phyloP scores from a whole-genome alignment of 2,329 filamentous ascomycete genomes.

The Didymella keratinophila region DNA sequence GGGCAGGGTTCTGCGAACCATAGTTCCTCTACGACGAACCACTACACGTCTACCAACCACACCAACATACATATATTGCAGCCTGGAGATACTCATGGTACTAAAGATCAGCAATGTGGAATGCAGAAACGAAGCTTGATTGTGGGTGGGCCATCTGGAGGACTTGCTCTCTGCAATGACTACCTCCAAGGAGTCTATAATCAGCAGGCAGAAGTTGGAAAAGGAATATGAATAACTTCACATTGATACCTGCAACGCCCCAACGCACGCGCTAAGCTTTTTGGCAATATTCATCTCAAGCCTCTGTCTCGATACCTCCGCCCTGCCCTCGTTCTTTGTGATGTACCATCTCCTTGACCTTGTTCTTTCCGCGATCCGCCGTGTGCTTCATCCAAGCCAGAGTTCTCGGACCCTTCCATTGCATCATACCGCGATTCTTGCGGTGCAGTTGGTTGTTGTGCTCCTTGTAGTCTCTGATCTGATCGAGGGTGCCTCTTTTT shows the following conservation, averaged over 20 bases:
- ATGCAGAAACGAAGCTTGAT: neutral
- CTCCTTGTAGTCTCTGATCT: constrained; percentile 62
- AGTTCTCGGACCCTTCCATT: constrained; percentile 69
- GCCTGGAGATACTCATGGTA: neutral
- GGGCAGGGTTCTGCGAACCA: neutral
- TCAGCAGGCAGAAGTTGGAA: neutral
- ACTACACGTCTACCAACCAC: neutral
- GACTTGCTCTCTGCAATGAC: neutral
- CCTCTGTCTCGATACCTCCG: constrained; percentile 74
- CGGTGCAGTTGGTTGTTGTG: constrained; percentile 41
- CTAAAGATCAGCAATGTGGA: neutral
- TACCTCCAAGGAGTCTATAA: neutral
- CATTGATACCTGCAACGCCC: constrained; percentile 1
- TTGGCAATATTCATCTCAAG: constrained; percentile 50
- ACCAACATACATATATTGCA: neutral
- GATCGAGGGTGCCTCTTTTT: constrained; percentile 58
- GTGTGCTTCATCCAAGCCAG: constrained; percentile 68
- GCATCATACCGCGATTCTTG: constrained; percentile 75
- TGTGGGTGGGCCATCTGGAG: neutral
- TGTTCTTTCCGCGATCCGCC: constrained; percentile 59
- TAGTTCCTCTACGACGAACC: neutral
- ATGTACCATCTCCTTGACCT: constrained; percentile 59
- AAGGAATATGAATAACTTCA: neutral
- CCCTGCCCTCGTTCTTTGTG: constrained; percentile 62
- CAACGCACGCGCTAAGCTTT: constrained; percentile 9